These are phyloP conservation scores for Rhizophagus clarus DNA, from an alignment of 192 early-diverging fungal genomes.

Conservation along the genomic window DNA sequence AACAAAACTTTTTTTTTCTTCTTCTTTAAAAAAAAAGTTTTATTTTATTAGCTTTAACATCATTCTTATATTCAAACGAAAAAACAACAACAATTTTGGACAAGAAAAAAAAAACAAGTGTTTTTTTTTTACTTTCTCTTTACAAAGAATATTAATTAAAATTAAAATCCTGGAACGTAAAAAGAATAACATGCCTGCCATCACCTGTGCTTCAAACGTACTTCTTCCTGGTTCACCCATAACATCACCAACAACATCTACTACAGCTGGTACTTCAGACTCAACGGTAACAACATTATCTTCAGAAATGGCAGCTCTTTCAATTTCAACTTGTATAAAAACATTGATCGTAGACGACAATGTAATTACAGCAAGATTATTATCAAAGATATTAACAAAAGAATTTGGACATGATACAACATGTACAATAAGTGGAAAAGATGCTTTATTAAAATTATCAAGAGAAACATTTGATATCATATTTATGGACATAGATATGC, in stretches of 20 bases:
- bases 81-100: too few species aligned
- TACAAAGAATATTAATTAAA: neutral
- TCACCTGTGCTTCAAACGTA: neutral
- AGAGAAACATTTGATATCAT: conserved; percentile 56
- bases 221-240: neutral
- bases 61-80: too few species aligned
- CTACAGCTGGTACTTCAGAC: neutral
- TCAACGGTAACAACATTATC: neutral
- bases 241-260: neutral
- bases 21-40: too few species aligned
- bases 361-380: conserved; percentile 62
- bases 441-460: conserved; percentile 50
- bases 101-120: too few species aligned
- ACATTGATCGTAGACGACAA: conserved; percentile 72
- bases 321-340: conserved; percentile 32
- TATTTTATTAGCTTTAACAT: too few species aligned
- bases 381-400: conserved; percentile 58
- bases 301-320: neutral
- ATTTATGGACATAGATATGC: conserved; percentile 75
- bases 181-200: neutral
- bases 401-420: conserved; percentile 51
- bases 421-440: conserved; percentile 50
- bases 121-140: too few species aligned
- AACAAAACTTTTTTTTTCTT: too few species aligned
- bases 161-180: conserved; percentile 16